These are phyloP conservation scores for Cryptococcus sp. DNA, from an alignment of 1,284 basidiomycete species.

Conservation along the genomic window DNA sequence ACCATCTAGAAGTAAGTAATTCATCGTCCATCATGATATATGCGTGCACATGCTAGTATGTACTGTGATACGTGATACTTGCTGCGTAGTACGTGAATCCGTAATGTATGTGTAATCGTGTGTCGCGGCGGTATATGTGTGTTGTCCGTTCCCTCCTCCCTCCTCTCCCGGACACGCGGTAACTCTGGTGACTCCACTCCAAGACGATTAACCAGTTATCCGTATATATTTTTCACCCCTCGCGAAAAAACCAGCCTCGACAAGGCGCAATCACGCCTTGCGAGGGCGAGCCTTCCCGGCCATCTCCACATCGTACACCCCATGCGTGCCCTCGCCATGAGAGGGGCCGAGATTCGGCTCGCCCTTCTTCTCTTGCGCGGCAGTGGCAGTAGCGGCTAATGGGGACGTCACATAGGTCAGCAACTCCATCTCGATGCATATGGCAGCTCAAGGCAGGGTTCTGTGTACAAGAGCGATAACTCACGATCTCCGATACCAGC, in stretches of 20 bases:
- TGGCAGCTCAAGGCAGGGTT: not conserved
- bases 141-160: no score
- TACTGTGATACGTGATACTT: no score
- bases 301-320: slow-evolving; percentile 44
- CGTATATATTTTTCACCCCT: no score
- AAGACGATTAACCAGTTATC: no score
- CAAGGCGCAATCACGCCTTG: slow-evolving; percentile 8
- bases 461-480: slow-evolving; percentile 12
- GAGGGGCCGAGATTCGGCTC: slow-evolving; percentile 17
- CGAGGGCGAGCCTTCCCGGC: slow-evolving; percentile 23
- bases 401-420: not conserved
- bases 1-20: no score
- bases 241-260: no score
- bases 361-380: slow-evolving; percentile 34
- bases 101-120: not conserved
- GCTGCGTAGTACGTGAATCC: no score
- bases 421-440: not conserved
- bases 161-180: no score
- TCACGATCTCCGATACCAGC: slow-evolving; percentile 77
- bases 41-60: no score
- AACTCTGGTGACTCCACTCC: no score
- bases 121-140: no score
- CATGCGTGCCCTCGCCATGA: slow-evolving; percentile 21
- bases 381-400: slow-evolving; percentile 42
- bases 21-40: no score